Base-by-base conservation (phyloP, 768 basidiomycete species). In the Mrakia blollopis region DNA sequence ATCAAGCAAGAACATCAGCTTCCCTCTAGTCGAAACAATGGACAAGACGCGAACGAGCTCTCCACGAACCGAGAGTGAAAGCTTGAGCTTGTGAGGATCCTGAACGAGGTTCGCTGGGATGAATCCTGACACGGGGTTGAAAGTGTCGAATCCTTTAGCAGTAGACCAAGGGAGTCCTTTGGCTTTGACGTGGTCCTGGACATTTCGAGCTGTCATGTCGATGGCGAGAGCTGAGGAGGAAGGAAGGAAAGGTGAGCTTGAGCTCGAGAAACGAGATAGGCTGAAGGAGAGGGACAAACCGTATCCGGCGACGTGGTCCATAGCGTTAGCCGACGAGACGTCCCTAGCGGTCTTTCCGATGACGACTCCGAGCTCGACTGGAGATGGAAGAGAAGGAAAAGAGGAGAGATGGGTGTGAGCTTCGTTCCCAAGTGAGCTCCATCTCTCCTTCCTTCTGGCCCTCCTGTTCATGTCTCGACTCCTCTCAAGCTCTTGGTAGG, bases 281-380 rank as follows among this genome's bases (percentile, higher is more conserved):
- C 3, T 28, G 57, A 37, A 39, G 9, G 28, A 3, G 54, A 18
- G 37, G 25, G 57, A 80, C 84, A 70, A 80, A 96, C 95, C 90
- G 84, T 98, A 98, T 54, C 97, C 97, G 5, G 94, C 93, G 75
- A 99, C 88, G 81, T 96, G 89, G 0, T 88, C 86, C 54, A 89
- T 87, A 11, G 94, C 94, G 65, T 90, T 85, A 5, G 86, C 86
- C 81, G 89, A 88, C 2, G 89, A 83, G 81, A 98, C 93, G 82
- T 98, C 89, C 3, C 94, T 87, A 61, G 93, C 95, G 7, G 85
- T 84, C 85, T 91, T 93, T 73, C 94, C 94, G 77, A 99, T 94
- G 74, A 99, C 88, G n/a, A 99, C 89, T 30, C 94, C 97, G 67
- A 99, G 92, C 85, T 99, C 97, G 79, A 99, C 96, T 87, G 91